Evolutionary conservation across 164 flowering plant genomes (phyloP), one percentile per base, ranked within the genome.

Genomic region (Annona cherimola): DNA sequence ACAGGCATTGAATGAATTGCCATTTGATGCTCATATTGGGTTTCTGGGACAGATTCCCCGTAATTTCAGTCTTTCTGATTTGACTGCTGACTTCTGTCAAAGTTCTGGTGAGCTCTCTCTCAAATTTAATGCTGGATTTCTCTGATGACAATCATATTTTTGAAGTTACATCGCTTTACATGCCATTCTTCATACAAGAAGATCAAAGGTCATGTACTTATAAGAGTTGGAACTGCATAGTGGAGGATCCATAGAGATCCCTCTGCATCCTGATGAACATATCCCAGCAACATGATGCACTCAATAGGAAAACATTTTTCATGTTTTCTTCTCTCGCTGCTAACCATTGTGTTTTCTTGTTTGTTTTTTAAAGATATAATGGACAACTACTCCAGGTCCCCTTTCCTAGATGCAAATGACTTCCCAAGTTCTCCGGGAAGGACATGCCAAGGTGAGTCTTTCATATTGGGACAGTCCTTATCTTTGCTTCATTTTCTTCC

Each of bases 31-130:
- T 5, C 89, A 92, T 72, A 66, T 79, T 86, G 99, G 97, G 57
- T 86, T 83, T 68, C 80, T 94, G 69, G 83, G 87, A 50, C 90
- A 84, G 76, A 91, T 91, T 69, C 98, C 98, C 73, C 85, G 90
- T 59, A 87, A 75, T 81, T 90, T 94, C 80, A 92, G 99, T 71
- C 85, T 92, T 66, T 89, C 99, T 45, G 99, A 91, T 78, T 79
- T 94, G 79, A 84, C 97, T 9, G 91, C 89, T 4, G 88, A 85
- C 75, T 91, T 89, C 66, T 71, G 89, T 68, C 67, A 41, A 19
- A 64, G 43, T 64, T 81, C 96, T 71, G 93, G 97, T 94, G 60
- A 20, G 80, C 57, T 76, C 66, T 74, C 63, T 71, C 45, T 40
- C 4, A 9, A 50, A 9, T 50, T 50, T 50, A 50, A 9, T 50